Evolutionary conservation across 1,284 basidiomycete genomes (phyloP), one percentile per base, ranked within the genome.

Genomic region (Earliella scabrosa): DNA sequence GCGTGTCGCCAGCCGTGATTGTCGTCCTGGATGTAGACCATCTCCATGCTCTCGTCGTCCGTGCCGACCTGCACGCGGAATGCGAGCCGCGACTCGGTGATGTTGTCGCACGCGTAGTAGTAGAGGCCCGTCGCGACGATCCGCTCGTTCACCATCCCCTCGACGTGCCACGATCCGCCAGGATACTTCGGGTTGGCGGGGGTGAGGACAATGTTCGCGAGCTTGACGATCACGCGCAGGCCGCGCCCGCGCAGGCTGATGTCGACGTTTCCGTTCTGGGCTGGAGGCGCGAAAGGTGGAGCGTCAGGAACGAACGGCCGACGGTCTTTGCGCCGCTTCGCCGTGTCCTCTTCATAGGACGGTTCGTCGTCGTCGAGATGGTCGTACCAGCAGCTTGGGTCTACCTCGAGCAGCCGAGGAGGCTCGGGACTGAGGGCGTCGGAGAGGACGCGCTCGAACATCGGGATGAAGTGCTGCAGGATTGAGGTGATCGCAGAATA

Each of bases 91-190:
- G 58, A 58, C 54, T 64, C 58, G 16, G 60, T 56, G 52, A 63
- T 53, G 50, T 64, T 64, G 29, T 54, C 45, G 18, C 34, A 52
- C 16, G 52, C 57, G 46, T 64, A 64, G 44, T 61, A 64, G 39
- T 59, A 52, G 11, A 59, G 29, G 21, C n/a, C 47, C 14, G 43
- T 59, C 18, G 77, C 75, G 32, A 74, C 74, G 45, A 47, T 38
- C 14, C 11, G 38, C 60, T 79, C 79, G 57, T 80, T 83, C 69
- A 50, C 46, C 70, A 70, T 70, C 38, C 58, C 67, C 58, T 71
- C 69, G 23, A 70, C 66, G 48, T 72, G 70, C 70, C 68, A 72
- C 9, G 23, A 26, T 1, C 70, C 68, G 4, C 69, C 68, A 2
- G 50, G 40, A 52, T 71, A 70, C 38, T 63, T 47, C 0, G 63